A percentile compares a stretch with the other conserved stretches of the same genome.
phyloP scores from a whole-genome alignment of 805 yeast species.

The Cyberlindnera japonica region DNA sequence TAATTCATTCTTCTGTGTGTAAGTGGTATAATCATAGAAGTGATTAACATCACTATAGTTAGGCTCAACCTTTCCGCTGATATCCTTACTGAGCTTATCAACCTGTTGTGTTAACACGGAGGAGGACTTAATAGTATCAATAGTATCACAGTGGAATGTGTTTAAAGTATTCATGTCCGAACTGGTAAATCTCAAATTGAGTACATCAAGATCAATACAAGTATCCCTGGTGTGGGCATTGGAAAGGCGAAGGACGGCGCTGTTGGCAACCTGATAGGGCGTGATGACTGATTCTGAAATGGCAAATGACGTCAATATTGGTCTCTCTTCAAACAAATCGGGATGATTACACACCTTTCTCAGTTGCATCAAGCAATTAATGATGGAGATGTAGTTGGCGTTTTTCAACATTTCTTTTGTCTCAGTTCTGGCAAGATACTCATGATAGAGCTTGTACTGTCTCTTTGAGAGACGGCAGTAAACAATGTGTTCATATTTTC shows the following conservation, averaged over 20 bases:
- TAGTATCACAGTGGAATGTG: constrained; percentile 43
- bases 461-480: constrained; percentile 90
- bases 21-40: constrained; percentile 56
- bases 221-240: constrained; percentile 27
- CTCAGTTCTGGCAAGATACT: constrained; percentile 94
- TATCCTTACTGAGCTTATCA: constrained; percentile 35
- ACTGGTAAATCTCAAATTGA: constrained; percentile 61
- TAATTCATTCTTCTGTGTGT: constrained; percentile 47
- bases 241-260: constrained; percentile 34
- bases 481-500: constrained; percentile 90
- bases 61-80: constrained; percentile 29
- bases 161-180: constrained; percentile 31
- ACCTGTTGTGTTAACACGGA: constrained; percentile 42
- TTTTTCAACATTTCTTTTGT: constrained; percentile 91
- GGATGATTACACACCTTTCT: constrained; percentile 97
- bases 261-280: constrained; percentile 41
- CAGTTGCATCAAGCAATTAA: constrained; percentile 95
- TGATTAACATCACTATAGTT: constrained; percentile 40
- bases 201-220: constrained; percentile 45
- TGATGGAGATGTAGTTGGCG: constrained; percentile 91
- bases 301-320: constrained; percentile 86
- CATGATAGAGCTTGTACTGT: constrained; percentile 89
- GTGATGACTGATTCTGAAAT: constrained; percentile 61
- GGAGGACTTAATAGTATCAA: constrained; percentile 45
- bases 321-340: constrained; percentile 92